Evolutionary conservation across 2,329 filamentous ascomycete species (phyloP), one percentile per base, ranked within the genome.

Genomic region (Fusarium sp.): DNA sequence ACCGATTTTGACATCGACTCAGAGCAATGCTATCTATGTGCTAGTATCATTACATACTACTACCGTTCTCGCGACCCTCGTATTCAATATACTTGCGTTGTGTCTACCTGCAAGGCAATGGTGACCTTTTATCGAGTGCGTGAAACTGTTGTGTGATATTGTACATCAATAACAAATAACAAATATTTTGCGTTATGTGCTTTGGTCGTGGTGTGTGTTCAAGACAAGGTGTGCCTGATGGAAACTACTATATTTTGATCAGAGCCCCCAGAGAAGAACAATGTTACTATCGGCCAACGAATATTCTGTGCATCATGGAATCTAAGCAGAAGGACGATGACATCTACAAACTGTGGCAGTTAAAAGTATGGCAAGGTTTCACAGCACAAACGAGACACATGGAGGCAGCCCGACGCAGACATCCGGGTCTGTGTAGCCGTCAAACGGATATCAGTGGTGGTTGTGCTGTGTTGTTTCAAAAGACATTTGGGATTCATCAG

Each of bases 401-500:
- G 34, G 42, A 55, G 43, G 49, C 32, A 64, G 35, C 46, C 53
- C 36, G 43, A 45, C 29, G 29, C 39, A 56, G 26, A 34, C 19
- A 50, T 32, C 46, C 9, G 29, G 38, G 19, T 34, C 43, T 48
- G 45, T 63, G 49, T 46, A 41, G 36, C 39, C 31, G 36, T 32
- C 41, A 57, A 48, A 12, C 28, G 39, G 42, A 43, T 38, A 39
- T 48, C 38, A 41, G 26, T 55, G 43, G 53, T 68, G 51, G 51
- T 56, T 65, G 67, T 53, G 40, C 56, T 62, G 65, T 57, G 43
- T 64, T 49, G 64, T 66, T 58, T 70, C 62, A 70, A 69, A 65
- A 68, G 59, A 65, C 67, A 68, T 71, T 61, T 70, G 56, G 53
- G 69, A 71, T 71, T 70, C 68, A 69, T 71, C 68, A 70, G 63